Base-by-base conservation (phyloP, 495 filamentous ascomycete species). In the Aspergillus hancockii region DNA sequence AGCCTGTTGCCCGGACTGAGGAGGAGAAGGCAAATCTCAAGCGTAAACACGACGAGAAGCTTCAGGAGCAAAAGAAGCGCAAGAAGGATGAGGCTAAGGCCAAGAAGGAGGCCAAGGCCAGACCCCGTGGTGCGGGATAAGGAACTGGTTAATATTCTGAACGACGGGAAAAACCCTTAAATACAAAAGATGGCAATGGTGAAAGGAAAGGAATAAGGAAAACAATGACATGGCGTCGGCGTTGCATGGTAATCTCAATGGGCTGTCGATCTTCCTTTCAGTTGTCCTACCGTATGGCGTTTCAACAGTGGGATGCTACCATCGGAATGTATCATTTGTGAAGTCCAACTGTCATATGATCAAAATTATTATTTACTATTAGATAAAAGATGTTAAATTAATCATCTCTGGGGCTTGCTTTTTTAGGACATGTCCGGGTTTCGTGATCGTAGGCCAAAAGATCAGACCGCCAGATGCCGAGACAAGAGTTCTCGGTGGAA, bases 31-130 rank as follows among this genome's bases (percentile, higher is more conserved):
- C 85, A 54, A 84, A 61, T 43, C 75, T 96, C 66, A 97, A 98
- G 83, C 83, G 94, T 67, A 98, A 97, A 80, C 85, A 93, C 32
- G 93, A 96, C 49, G 88, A 90, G 75, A 94, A 96, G 76, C 74
- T 88, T 31, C 90, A 89, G 60, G 89, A 90, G 64, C 91, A 91
- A 73, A 97, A 93, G 79, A 96, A 96, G 81, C 93, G 92, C 77
- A 81, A 90, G 67, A 99, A 96, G 81, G 85, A 88, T 52, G 91
- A 93, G 58, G 88, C 90, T 62, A 87, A 87, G 71, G 82, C 81
- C 53, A 98, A 97, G 80, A 94, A 97, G 72, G 91, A 90, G 64
- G 86, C 88, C 0, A 96, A 96, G 74, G 75, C 84, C 0, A 96
- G 95, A 78, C 90, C 91, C 19, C 91, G 90, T 70, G 90, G 87